Base-by-base conservation (phyloP, 1,284 basidiomycete species). In the Porogramme epimiltina region DNA sequence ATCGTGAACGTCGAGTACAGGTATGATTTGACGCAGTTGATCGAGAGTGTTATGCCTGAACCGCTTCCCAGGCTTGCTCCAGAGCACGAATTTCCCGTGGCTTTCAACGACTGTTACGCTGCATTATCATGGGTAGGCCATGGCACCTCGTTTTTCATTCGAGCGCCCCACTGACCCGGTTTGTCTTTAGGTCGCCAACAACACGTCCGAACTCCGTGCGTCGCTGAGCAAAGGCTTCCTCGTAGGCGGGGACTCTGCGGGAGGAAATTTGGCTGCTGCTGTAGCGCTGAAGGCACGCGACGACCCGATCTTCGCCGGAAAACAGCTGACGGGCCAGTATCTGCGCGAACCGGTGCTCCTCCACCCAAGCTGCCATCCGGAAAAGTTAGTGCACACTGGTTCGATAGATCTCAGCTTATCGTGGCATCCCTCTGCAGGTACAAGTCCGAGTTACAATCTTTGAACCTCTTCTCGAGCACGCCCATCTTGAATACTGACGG, bases 231-330 rank as follows among this genome's bases (percentile, higher is more conserved):
- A 59, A 37, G 62, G 62, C 1, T 58, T 66, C 42, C 37, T 67
- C 16, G 51, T 68, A 10, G 62, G 62, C 8, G 65, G 66, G 1
- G 43, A 40, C 20, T 66, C 65, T 4, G 62, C 66, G 3, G 66
- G 66, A 0, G 66, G 45, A 9, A 64, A 58, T 39, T 42, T 65
- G 3, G 55, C 62, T 2, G 59, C 61, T 2, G 42, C 56, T 1
- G 42, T 66, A 10, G 58, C 62, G 2, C 58, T 58, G n/a, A 49
- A 52, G 3, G 62, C 62, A 2, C 58, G 56, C 16, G 53, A 58
- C n/a, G 65, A 66, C 45, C 51, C 59, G 5, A 56, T 55, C 46
- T 63, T 62, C 45, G 43, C 42, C 25, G 48, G 45, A 15, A 43
- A 15, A 15, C 34, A 28, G 20, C 19, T 59, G 20, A 61, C 57